Percentiles rank a stretch among this genome's conserved stretches.
These are phyloP conservation scores for Nyctanthes arbortristis DNA, from an alignment of 257 asterid species.

Conservation along the genomic window DNA sequence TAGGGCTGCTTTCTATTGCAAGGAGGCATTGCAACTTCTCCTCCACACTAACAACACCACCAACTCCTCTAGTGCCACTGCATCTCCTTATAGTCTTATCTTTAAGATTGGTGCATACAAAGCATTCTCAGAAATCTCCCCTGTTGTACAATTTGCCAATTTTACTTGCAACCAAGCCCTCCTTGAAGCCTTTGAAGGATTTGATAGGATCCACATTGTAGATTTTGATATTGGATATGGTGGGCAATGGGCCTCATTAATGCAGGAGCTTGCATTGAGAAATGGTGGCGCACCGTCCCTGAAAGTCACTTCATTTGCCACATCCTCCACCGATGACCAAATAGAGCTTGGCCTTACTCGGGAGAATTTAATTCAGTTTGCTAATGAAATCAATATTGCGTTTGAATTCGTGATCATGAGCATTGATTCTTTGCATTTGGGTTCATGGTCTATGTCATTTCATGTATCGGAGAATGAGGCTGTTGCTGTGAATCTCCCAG, in stretches of 20 bases:
- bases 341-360: slow-evolving; percentile 74
- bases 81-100: slow-evolving; percentile 69
- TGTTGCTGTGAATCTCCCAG: slow-evolving; percentile 76
- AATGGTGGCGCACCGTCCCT: slow-evolving; percentile 61
- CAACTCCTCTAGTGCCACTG: slow-evolving; percentile 23
- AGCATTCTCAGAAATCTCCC: slow-evolving; percentile 88
- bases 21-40: slow-evolving; percentile 78
- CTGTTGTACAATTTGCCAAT: slow-evolving; percentile 77
- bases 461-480: slow-evolving; percentile 56
- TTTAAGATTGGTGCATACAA: slow-evolving; percentile 87
- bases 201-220: slow-evolving; percentile 63
- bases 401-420: slow-evolving; percentile 69
- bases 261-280: slow-evolving; percentile 87
- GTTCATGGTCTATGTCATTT: slow-evolving; percentile 65
- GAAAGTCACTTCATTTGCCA: slow-evolving; percentile 77
- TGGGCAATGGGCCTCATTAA: slow-evolving; percentile 93
- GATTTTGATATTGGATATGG: slow-evolving; percentile 97
- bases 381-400: slow-evolving; percentile 60
- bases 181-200: slow-evolving; percentile 78
- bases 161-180: slow-evolving; percentile 89
- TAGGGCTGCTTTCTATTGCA: slow-evolving; percentile 89
- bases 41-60: slow-evolving; percentile 33
- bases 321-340: slow-evolving; percentile 70
- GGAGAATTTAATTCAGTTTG: slow-evolving; percentile 78
- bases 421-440: slow-evolving; percentile 59